These are phyloP conservation scores for Chaetomium globosum DNA, from an alignment of 2,329 filamentous ascomycete genomes.

Conservation along the genomic window DNA sequence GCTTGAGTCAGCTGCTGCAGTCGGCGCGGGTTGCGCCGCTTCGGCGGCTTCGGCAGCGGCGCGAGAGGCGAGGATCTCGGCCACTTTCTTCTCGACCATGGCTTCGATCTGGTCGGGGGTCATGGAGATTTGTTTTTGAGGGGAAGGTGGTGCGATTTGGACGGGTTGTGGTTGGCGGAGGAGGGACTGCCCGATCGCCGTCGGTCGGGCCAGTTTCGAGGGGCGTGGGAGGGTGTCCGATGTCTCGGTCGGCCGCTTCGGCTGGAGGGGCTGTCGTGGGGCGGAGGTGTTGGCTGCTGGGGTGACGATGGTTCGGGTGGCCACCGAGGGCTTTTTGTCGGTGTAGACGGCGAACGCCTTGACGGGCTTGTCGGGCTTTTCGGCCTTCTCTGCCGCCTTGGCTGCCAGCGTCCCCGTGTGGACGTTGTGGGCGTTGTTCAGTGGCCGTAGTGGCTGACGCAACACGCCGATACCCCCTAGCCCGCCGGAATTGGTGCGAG, in stretches of 20 bases:
- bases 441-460: constrained; percentile 77
- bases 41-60: constrained; percentile 53
- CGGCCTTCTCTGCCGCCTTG: constrained; percentile 52
- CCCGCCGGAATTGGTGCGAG: constrained; percentile 52
- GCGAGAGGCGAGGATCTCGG: constrained; percentile 82
- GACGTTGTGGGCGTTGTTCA: constrained; percentile 75
- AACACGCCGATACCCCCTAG: constrained; percentile 49
- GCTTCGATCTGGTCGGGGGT: constrained; percentile 81
- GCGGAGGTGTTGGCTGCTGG: constrained; percentile 40
- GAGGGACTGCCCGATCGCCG: constrained; percentile 25
- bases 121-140: constrained; percentile 49
- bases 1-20: constrained; percentile 43
- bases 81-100: constrained; percentile 88
- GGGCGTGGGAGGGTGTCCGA: constrained; percentile 43
- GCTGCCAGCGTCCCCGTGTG: constrained; percentile 60
- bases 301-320: constrained; percentile 37
- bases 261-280: constrained; percentile 40
- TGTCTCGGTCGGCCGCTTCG: constrained; percentile 48
- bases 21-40: constrained; percentile 38
- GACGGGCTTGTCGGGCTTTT: constrained; percentile 66
- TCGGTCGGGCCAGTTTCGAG: constrained; percentile 48
- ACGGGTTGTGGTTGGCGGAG: constrained; percentile 47
- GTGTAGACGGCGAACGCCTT: constrained; percentile 89
- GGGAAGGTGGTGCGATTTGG: constrained; percentile 12
- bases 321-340: constrained; percentile 62